Evolutionary conservation across 768 basidiomycete genomes (phyloP).

Genomic region (Russula sp.): DNA sequence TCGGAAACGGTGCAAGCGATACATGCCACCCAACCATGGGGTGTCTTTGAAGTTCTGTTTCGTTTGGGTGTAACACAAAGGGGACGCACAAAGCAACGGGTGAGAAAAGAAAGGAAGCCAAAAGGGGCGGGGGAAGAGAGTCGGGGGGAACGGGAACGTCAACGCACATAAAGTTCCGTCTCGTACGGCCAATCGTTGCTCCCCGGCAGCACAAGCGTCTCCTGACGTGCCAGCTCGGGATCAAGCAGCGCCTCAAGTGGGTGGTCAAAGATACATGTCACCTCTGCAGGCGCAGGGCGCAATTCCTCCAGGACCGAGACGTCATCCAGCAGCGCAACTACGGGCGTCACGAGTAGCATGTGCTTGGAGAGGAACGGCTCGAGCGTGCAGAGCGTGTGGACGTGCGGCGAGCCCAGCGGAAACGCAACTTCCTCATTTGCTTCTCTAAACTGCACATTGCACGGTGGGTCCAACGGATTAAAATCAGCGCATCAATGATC

Average conservation of each 20-base stretch:
- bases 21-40: constrained; percentile 43
- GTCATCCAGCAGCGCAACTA: constrained; percentile 63
- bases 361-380: constrained; percentile 64
- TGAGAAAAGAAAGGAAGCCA: background rate
- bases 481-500: too few relatives aligned
- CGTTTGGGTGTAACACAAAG: too few relatives aligned
- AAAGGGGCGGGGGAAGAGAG: too few relatives aligned
- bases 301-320: constrained; percentile 44
- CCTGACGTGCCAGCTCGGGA: constrained; percentile 41
- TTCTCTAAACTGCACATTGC: constrained; percentile 75
- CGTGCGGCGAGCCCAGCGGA: constrained; percentile 45
- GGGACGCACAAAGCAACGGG: background rate
- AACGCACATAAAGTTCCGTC: constrained; percentile 55
- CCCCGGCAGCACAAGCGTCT: constrained; percentile 45
- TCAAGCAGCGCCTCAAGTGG: constrained; percentile 69
- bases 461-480: too few relatives aligned
- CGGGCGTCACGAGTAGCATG: constrained; percentile 67
- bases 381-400: constrained; percentile 54
- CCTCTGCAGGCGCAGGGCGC: constrained; percentile 55
- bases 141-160: too few relatives aligned
- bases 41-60: constrained; percentile 44
- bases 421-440: constrained; percentile 84
- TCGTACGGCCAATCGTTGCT: constrained; percentile 77
- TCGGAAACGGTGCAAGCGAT: constrained; percentile 82
- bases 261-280: constrained; percentile 73